A percentile compares a stretch with the other conserved stretches of the same genome.
Conservation (phyloP, 2,329 filamentous ascomycete genomes). For the Xylaria sp. region DNA sequence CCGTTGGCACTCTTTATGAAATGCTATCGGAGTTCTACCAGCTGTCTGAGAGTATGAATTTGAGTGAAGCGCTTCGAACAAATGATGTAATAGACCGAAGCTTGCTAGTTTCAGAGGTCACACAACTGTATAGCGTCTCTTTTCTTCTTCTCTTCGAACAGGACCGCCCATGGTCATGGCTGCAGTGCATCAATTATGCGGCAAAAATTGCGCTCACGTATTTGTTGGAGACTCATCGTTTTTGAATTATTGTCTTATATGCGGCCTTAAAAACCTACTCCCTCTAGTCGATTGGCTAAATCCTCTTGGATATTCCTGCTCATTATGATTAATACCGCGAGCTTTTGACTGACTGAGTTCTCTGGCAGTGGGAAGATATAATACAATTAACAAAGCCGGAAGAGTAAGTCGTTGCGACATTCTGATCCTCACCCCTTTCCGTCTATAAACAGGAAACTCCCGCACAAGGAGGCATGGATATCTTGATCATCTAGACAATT, state of each 20-base stretch:
- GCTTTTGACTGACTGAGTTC: background rate
- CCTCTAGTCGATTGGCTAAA: background rate
- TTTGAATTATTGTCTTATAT: background rate
- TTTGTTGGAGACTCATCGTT: background rate
- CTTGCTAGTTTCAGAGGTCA: background rate
- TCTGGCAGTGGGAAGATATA: constrained; percentile 78
- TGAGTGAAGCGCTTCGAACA: background rate
- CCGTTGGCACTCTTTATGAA: background rate
- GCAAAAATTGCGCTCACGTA: background rate
- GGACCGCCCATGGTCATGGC: background rate
- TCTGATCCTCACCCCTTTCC: background rate
- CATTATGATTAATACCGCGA: background rate
- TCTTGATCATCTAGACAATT: background rate
- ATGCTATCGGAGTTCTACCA: too few species aligned
- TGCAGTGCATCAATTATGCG: background rate
- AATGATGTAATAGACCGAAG: background rate
- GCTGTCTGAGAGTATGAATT: background rate
- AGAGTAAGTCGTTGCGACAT: constrained; percentile 30
- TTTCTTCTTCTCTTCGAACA: background rate
- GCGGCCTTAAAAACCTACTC: background rate
- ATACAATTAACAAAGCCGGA: constrained; percentile 86
- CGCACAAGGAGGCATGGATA: background rate
- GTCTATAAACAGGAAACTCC: background rate
- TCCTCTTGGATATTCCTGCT: background rate
- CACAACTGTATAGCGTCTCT: too few species aligned